Evolutionary conservation across 768 basidiomycete genomes (phyloP).

Genomic region (Boletus insuetus): DNA sequence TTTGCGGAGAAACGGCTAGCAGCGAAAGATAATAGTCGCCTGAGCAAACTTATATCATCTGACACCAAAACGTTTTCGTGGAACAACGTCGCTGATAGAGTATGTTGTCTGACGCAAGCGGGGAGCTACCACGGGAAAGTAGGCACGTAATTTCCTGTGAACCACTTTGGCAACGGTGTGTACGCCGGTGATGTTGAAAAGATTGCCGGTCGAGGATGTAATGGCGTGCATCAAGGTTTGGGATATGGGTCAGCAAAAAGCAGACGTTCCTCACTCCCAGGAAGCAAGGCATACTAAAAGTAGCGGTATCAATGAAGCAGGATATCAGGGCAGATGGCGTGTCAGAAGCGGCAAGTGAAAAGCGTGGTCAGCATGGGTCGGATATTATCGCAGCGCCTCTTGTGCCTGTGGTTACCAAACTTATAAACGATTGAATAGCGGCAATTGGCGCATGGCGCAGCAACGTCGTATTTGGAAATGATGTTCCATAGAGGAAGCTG

Average conservation of each 20-base stretch:
- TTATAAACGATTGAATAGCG: constrained; percentile 29
- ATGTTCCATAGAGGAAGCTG: constrained; percentile 18
- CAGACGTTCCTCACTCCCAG: not conserved
- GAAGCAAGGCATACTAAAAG: constrained; percentile 18
- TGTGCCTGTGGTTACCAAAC: constrained; percentile 27
- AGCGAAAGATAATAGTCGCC: constrained; percentile 19
- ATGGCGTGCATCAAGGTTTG: constrained; percentile 10
- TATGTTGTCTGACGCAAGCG: not conserved
- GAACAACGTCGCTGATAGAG: not conserved
- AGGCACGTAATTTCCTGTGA: constrained; percentile 20
- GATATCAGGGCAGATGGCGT: constrained; percentile 9
- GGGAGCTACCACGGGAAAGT: constrained; percentile 13
- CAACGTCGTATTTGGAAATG: constrained; percentile 22
- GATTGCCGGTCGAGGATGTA: constrained; percentile 14
- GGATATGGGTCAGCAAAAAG: constrained; percentile 7
- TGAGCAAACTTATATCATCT: not conserved
- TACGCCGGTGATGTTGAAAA: constrained; percentile 4
- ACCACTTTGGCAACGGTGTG: not conserved
- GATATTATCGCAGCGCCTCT: constrained; percentile 31
- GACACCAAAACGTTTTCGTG: not conserved
- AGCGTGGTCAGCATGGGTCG: constrained; percentile 27
- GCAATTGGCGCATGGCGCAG: constrained; percentile 22
- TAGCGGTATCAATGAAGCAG: constrained; percentile 23
- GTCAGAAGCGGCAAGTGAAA: constrained; percentile 20
- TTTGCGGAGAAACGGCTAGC: constrained; percentile 29